A percentile compares a stretch with the other conserved stretches of the same genome.
phyloP scores from a whole-genome alignment of 768 basidiomycete genomes.

The Scleroderma bovista region DNA sequence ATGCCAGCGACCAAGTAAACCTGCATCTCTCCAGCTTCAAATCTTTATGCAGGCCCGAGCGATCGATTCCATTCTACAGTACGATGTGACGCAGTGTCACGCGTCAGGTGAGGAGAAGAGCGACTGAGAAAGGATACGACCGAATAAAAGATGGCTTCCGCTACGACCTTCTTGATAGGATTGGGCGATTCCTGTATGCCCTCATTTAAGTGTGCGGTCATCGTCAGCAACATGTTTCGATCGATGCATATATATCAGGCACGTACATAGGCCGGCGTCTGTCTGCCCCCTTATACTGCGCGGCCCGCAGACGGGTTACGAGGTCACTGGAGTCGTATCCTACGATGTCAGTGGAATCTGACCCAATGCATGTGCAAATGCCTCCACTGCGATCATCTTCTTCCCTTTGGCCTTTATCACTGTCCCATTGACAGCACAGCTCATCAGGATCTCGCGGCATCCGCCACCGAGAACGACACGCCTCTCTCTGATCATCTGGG shows the following conservation, averaged over 20 bases:
- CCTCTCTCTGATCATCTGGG: slow-evolving; percentile 97
- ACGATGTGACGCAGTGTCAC: not conserved
- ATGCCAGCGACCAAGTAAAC: slow-evolving; percentile 97
- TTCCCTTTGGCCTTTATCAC: slow-evolving; percentile 85
- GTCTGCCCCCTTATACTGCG: slow-evolving; percentile 85
- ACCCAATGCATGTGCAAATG: slow-evolving; percentile 81
- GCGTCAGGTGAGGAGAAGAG: not conserved
- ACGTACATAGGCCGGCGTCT: slow-evolving; percentile 81
- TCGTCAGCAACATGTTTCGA: not conserved
- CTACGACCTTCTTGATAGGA: slow-evolving; percentile 88
- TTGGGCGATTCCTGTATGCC: slow-evolving; percentile 92
- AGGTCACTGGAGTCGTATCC: slow-evolving; percentile 97
- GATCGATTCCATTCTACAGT: slow-evolving; percentile 52
- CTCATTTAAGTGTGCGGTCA: slow-evolving; percentile 72
- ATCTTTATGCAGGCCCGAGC: slow-evolving; percentile 87
- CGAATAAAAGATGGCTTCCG: slow-evolving; percentile 79
- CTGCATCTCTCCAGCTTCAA: slow-evolving; percentile 95
- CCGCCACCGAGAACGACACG: slow-evolving; percentile 92
- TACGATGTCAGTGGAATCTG: slow-evolving; percentile 97
- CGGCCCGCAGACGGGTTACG: slow-evolving; percentile 82
- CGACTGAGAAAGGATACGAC: slow-evolving; percentile 38
- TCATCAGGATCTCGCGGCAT: slow-evolving; percentile 98
- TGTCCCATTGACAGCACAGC: slow-evolving; percentile 86
- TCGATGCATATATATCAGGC: not conserved
- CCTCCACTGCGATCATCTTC: slow-evolving; percentile 92